Percentiles rank a stretch among this genome's conserved stretches.
Evolutionary conservation across 1,284 basidiomycete genomes (phyloP).

Genomic region (Leccinum pachyderme): DNA sequence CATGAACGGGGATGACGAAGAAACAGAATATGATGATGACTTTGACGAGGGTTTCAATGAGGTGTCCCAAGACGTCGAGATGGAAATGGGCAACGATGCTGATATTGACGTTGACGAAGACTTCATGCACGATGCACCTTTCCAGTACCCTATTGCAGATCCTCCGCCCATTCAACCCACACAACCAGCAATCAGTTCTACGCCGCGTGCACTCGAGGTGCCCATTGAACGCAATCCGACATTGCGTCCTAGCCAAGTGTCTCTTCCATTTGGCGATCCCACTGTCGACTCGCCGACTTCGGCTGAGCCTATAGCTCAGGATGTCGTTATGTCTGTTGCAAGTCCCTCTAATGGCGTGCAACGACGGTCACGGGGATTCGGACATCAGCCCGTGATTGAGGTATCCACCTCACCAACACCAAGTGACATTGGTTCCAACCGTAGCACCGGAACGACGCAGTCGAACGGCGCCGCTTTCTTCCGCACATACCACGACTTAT

Average conservation of each 20-base stretch:
- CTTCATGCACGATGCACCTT: conserved; percentile 32
- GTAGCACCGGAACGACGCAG: conserved; percentile 50
- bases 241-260: conserved; percentile 22
- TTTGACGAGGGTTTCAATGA: conserved; percentile 52
- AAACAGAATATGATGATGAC: conserved; percentile 73
- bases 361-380: conserved; percentile 42
- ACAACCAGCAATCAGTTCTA: conserved; percentile 27
- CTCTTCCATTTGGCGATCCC: conserved; percentile 8
- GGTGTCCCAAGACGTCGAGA: conserved; percentile 51
- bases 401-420: conserved; percentile 55
- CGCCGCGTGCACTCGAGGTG: conserved; percentile 23
- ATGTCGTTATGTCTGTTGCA: conserved; percentile 12
- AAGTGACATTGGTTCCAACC: conserved; percentile 55
- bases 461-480: conserved; percentile 62
- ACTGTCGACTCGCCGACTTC: conserved; percentile 3
- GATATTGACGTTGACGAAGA: conserved; percentile 42
- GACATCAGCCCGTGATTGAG: conserved; percentile 63
- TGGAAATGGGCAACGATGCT: conserved; percentile 45
- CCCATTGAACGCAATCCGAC: conserved; percentile 34
- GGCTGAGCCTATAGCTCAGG: conserved; percentile 12
- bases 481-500: conserved; percentile 52
- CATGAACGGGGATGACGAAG: conserved; percentile 60
- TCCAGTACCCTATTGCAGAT: conserved; percentile 25
- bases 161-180: conserved; percentile 24
- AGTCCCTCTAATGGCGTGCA: conserved; percentile 26